phyloP scores from a whole-genome alignment of 352 stramenopile species.

The Elongisporangium anandrum region DNA sequence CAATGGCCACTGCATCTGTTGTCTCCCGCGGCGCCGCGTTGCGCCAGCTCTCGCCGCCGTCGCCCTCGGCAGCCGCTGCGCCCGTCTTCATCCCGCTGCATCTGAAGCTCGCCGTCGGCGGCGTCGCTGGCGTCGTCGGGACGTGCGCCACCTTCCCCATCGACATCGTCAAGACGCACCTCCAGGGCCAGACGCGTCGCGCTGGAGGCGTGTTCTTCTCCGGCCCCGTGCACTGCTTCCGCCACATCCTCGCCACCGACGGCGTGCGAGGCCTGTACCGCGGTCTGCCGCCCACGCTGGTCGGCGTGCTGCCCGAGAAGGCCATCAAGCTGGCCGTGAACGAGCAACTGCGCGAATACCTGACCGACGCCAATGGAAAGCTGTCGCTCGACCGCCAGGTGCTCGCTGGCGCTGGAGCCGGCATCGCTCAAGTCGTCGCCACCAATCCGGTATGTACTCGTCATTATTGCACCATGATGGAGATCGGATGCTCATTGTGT shows the following conservation, averaged over 20 bases:
- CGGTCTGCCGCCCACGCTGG: conserved; percentile 72
- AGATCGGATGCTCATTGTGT: not conserved
- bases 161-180: conserved; percentile 91
- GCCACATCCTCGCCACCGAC: conserved; percentile 66
- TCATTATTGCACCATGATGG: too few species aligned
- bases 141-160: conserved; percentile 87
- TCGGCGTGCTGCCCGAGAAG: conserved; percentile 87
- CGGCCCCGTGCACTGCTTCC: conserved; percentile 64
- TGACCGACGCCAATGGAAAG: conserved; percentile 61
- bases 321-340: conserved; percentile 92
- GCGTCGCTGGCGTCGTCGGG: conserved; percentile 82
- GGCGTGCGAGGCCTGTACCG: conserved; percentile 66
- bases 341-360: conserved; percentile 79
- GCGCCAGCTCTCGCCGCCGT: conserved; percentile 13
- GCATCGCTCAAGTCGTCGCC: conserved; percentile 75
- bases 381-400: conserved; percentile 57
- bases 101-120: conserved; percentile 81
- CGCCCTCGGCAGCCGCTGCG: conserved; percentile 1
- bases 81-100: conserved; percentile 61
- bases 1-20: not conserved
- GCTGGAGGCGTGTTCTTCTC: conserved; percentile 38
- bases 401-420: conserved; percentile 65
- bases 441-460: conserved; percentile 81
- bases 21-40: conserved; percentile 9
- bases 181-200: conserved; percentile 72